These are phyloP conservation scores for Musa troglodytarum DNA, from an alignment of 176 grass and related monocot genomes.

Conservation along the genomic window DNA sequence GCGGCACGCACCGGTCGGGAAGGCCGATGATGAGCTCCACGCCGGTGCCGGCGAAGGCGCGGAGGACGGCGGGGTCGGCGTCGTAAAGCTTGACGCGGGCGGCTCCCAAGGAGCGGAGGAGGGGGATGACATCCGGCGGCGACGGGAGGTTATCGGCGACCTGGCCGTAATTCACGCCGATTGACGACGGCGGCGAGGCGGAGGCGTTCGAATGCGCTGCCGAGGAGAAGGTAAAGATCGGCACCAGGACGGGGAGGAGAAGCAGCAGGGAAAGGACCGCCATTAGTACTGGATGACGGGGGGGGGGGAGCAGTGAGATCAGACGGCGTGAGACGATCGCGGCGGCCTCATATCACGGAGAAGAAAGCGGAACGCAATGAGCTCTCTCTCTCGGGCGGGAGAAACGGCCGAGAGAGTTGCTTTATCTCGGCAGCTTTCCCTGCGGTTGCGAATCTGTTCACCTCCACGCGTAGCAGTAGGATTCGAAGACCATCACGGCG, in stretches of 20 bases:
- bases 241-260: slow-evolving; percentile 24
- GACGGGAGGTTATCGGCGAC: slow-evolving; percentile 74
- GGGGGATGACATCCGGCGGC: slow-evolving; percentile 29
- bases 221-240: slow-evolving; percentile 7
- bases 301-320: neutral
- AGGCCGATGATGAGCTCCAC: slow-evolving; percentile 72
- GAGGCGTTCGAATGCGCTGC: neutral
- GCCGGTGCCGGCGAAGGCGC: slow-evolving; percentile 54
- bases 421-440: no score
- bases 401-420: no score
- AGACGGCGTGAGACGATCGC: neutral
- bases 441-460: no score
- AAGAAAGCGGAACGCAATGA: neutral
- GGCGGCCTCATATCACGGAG: neutral
- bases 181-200: slow-evolving; percentile 1
- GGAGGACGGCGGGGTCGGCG: slow-evolving; percentile 54
- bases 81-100: slow-evolving; percentile 63
- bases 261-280: neutral
- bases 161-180: slow-evolving; percentile 85
- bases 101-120: slow-evolving; percentile 48
- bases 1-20: slow-evolving; percentile 44
- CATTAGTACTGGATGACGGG: neutral
- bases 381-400: no score
- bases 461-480: no score
- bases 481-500: no score